phyloP scores from a whole-genome alignment of 805 yeast genomes.

The Cyberlindnera americana region DNA sequence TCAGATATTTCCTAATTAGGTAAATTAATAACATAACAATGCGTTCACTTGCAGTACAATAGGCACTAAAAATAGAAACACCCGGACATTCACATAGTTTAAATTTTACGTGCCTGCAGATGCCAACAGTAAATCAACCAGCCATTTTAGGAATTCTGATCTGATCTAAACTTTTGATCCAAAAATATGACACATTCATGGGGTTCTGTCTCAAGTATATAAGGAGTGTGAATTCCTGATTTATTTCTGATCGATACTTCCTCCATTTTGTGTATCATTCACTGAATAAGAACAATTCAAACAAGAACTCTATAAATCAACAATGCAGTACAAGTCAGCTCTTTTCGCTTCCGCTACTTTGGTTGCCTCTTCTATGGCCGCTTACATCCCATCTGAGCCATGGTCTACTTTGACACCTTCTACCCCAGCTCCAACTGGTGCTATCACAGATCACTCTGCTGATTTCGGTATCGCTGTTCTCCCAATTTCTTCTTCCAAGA shows the following conservation, averaged over 20 bases:
- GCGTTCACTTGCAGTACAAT: not conserved
- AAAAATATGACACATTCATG: too few species aligned
- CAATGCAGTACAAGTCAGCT: conserved; percentile 41
- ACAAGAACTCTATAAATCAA: not conserved
- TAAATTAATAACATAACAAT: not conserved
- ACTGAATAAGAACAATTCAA: not conserved
- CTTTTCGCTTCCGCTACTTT: conserved; percentile 38
- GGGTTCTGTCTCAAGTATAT: not conserved
- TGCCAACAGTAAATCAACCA: not conserved
- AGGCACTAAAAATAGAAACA: not conserved
- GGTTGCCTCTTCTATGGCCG: conserved; percentile 50
- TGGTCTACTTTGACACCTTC: conserved; percentile 43
- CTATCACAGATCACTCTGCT: conserved; percentile 34
- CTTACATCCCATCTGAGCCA: conserved; percentile 57
- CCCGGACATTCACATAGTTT: not conserved
- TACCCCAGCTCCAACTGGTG: conserved; percentile 34
- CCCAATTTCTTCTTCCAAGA: conserved; percentile 29
- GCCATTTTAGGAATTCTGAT: conserved; percentile 12
- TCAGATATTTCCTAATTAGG: not conserved
- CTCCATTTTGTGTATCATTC: too few species aligned
- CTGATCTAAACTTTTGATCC: conserved; percentile 7
- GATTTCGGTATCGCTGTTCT: conserved; percentile 42
- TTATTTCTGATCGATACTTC: too few species aligned
- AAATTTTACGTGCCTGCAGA: not conserved
- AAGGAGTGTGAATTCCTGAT: not conserved